A percentile compares a stretch with the other conserved stretches of the same genome.
Conservation (phyloP, 1,284 basidiomycete genomes). For the Ganoderma lucidum region DNA sequence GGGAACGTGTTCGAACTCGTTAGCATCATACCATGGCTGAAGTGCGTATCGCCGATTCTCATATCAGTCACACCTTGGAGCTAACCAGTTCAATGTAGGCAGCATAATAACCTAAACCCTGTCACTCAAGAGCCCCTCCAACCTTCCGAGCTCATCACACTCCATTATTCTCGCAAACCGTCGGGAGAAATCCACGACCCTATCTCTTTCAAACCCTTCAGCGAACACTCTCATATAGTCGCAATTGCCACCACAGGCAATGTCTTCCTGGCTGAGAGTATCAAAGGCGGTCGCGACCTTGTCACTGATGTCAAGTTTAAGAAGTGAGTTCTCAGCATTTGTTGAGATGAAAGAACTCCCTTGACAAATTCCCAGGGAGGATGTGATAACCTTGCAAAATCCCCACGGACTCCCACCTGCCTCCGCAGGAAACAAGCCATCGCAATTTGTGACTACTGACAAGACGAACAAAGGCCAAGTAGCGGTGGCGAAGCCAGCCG, state of each 20-base stretch:
- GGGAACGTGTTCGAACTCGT: constrained; percentile 87
- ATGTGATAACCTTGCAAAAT: constrained; percentile 93
- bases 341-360: background rate
- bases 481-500: constrained; percentile 43
- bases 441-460: constrained; percentile 41
- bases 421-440: constrained; percentile 50
- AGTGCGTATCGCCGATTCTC: constrained; percentile 59
- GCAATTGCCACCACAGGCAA: constrained; percentile 92
- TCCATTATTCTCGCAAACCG: constrained; percentile 86
- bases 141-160: constrained; percentile 84
- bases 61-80: background rate
- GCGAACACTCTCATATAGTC: constrained; percentile 90
- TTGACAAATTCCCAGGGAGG: constrained; percentile 56
- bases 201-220: constrained; percentile 93
- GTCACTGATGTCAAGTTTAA: constrained; percentile 88
- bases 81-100: constrained; percentile 48
- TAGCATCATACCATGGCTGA: constrained; percentile 93
- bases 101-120: constrained; percentile 84
- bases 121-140: constrained; percentile 85
- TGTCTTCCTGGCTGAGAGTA: constrained; percentile 89
- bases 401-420: constrained; percentile 75
- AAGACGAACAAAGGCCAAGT: constrained; percentile 42
- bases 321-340: constrained; percentile 56
- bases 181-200: constrained; percentile 90
- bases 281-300: constrained; percentile 89